These are phyloP conservation scores for Pseudogymnoascus sp. DNA, from an alignment of 2,329 filamentous ascomycete genomes.

Conservation along the genomic window DNA sequence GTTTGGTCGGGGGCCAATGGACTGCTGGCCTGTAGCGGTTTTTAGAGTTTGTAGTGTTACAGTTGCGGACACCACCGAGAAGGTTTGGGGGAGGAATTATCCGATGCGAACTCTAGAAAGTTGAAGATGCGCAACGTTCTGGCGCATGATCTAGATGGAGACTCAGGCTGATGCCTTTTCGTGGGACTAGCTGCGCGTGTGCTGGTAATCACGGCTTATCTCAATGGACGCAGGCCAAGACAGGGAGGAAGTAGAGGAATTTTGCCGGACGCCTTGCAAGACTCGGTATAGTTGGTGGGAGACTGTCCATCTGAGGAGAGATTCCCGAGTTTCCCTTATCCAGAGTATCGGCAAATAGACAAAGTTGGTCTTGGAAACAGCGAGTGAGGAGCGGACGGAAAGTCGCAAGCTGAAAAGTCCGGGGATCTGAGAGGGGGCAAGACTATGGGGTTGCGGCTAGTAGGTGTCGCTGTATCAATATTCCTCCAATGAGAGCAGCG, in stretches of 20 bases:
- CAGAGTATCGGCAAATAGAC: background rate
- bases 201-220: slow-evolving; percentile 3
- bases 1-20: background rate
- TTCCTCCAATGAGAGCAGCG: background rate
- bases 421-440: background rate
- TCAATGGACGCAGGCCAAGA: background rate
- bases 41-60: slow-evolving; percentile 2
- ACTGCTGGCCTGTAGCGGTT: background rate
- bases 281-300: slow-evolving; percentile 4
- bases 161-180: background rate
- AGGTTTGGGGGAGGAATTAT: background rate
- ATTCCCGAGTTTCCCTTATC: background rate
- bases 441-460: slow-evolving; percentile 6
- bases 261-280: slow-evolving; percentile 2
- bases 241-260: background rate
- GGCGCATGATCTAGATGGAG: slow-evolving; percentile 1
- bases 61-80: background rate
- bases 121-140: slow-evolving; percentile 5
- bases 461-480: background rate
- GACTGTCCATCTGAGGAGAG: slow-evolving; percentile 3
- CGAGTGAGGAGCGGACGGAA: slow-evolving; percentile 1
- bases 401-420: background rate
- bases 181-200: background rate
- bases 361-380: background rate
- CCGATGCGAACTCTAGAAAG: background rate